phyloP scores from a whole-genome alignment of 148 eudicot species.

The Oxyria digyna region DNA sequence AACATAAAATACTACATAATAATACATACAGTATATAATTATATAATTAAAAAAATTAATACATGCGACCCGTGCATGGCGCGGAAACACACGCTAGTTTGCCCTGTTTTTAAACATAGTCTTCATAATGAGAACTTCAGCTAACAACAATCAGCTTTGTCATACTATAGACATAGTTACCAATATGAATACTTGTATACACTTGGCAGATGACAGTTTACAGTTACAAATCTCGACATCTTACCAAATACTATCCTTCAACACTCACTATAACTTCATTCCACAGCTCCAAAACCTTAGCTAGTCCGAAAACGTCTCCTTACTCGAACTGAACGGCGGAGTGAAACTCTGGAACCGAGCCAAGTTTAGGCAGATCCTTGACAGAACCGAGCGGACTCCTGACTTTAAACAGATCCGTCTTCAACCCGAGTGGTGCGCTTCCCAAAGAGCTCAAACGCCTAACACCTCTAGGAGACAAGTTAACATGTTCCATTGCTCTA shows the following conservation, averaged over 20 bases:
- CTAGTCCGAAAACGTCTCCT: not conserved
- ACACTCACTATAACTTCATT: not conserved
- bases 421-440: slow-evolving; percentile 1
- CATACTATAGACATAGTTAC: not conserved
- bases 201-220: not conserved
- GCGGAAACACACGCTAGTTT: too few species aligned
- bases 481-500: slow-evolving; percentile 50
- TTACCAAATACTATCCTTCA: not conserved
- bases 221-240: not conserved
- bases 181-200: not conserved
- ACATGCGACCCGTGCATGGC: too few species aligned
- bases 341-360: not conserved
- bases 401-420: not conserved
- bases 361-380: not conserved
- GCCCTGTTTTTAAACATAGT: too few species aligned
- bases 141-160: not conserved
- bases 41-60: too few species aligned
- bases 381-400: not conserved
- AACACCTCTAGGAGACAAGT: slow-evolving; percentile 48
- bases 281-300: not conserved
- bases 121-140: not conserved
- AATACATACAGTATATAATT: too few species aligned
- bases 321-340: not conserved
- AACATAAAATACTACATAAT: too few species aligned
- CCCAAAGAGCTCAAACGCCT: slow-evolving; percentile 15